A percentile compares a stretch with the other conserved stretches of the same genome.
phyloP scores from a whole-genome alignment of 176 grass and related monocot genomes.

The Paspalum notatum region DNA sequence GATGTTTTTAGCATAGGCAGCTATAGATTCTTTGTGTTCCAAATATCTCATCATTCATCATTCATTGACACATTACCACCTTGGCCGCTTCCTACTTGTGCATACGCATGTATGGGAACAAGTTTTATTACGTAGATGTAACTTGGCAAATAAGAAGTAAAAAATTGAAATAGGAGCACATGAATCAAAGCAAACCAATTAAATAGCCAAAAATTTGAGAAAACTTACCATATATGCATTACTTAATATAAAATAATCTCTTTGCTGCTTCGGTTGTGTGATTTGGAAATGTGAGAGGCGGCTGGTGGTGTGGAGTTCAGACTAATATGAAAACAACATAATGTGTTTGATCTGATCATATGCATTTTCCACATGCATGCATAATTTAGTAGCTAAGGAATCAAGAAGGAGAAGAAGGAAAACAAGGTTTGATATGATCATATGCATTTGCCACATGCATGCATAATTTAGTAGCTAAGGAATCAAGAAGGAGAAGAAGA shows the following conservation, averaged over 20 bases:
- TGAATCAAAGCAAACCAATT: not conserved
- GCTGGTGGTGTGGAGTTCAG: not conserved
- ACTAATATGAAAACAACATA: not conserved
- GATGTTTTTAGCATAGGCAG: too few relatives aligned
- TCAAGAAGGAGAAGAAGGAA: not conserved
- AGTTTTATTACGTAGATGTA: not conserved
- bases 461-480: not conserved
- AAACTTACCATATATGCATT: not conserved
- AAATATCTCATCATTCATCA: not conserved
- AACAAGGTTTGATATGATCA: not conserved
- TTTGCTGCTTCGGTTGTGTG: not conserved
- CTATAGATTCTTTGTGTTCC: too few relatives aligned
- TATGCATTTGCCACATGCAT: not conserved
- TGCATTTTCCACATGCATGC: not conserved
- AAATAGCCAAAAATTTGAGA: not conserved
- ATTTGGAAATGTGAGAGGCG: not conserved
- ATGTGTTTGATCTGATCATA: not conserved
- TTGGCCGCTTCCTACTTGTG: not conserved
- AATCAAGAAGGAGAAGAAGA: not conserved
- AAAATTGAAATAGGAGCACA: not conserved
- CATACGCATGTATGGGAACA: not conserved
- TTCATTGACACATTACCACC: not conserved
- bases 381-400: not conserved
- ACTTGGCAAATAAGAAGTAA: not conserved
- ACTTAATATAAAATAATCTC: not conserved